These are phyloP conservation scores for Trichosporon sp. DNA, from an alignment of 1,284 basidiomycete genomes.

Conservation along the genomic window DNA sequence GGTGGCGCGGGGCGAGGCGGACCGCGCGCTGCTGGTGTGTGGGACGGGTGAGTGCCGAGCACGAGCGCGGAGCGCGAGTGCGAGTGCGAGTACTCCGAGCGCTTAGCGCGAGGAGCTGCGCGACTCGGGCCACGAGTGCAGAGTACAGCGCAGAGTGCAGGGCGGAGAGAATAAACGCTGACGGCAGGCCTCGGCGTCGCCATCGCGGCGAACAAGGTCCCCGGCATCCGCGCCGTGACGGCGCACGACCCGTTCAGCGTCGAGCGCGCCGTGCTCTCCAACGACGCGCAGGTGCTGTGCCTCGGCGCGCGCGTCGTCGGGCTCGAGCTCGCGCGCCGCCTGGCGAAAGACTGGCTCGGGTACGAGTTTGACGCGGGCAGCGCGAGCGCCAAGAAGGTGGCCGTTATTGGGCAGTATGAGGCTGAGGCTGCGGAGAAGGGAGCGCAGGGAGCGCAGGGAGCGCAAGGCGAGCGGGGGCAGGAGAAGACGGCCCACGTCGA, in stretches of 20 bases:
- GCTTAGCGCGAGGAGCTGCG: not conserved
- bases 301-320: slow-evolving; percentile 53
- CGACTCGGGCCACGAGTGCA: no score
- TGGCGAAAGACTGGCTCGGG: slow-evolving; percentile 51
- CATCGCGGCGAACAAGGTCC: slow-evolving; percentile 50
- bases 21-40: slow-evolving; percentile 52
- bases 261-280: slow-evolving; percentile 50
- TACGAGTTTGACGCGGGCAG: slow-evolving; percentile 49
- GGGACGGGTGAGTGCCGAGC: slow-evolving; percentile 44
- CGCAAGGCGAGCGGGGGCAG: no score
- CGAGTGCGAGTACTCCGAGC: not conserved
- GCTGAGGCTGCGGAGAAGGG: not conserved
- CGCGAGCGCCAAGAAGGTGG: slow-evolving; percentile 50
- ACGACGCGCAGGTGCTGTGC: slow-evolving; percentile 52
- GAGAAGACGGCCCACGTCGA: not conserved
- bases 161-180: not conserved
- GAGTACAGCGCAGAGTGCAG: no score
- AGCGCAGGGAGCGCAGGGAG: not conserved
- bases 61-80: not conserved
- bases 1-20: slow-evolving; percentile 49
- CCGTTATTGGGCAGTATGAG: slow-evolving; percentile 35
- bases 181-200: slow-evolving; percentile 44
- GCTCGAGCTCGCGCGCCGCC: slow-evolving; percentile 48
- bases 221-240: slow-evolving; percentile 49
- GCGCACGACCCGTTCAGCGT: slow-evolving; percentile 52